Base-by-base conservation (phyloP, 2,329 filamentous ascomycete species). In the Mollisia scopiformis region DNA sequence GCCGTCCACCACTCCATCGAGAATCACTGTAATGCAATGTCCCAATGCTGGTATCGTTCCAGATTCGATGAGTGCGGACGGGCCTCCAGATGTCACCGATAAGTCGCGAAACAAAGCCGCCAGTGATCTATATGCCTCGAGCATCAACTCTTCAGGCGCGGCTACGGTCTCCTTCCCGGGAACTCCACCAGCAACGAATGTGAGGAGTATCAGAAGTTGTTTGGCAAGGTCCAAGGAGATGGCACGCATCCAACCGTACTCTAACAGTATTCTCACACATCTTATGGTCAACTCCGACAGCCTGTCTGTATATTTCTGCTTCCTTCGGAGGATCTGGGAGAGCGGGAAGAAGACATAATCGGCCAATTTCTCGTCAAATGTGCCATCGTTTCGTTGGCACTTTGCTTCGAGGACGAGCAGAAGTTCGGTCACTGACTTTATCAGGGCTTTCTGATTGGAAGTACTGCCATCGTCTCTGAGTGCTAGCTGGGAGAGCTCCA, bases 301-400 rank as follows among this genome's bases (percentile, higher is more conserved):
- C 35, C 84, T 83, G 50, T 90, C 84, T 0, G 93, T 88, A 57
- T 93, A 86, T 51, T 84, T 81, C 64, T 90, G 85, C 67, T 91
- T 89, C 64, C 88, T 84, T 61, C 92, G 88, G 69, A 99, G 88
- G 39, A 98, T 86, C 68, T 95, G 90, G 0, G 92, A 93, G 0
- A 99, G 80, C 0, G 95, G 95, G 64, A 97, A 97, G 79, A 98
- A 98, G 71, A 91, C 84, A 80, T 98, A 99, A 78, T 97, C 93
- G 14, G 93, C 92, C 19, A 98, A 79, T 73, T 93, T 94, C 55
- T 88, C 83, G 73, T 97, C 92, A 19, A 98, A 75, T 0, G 79
- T 77, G 1, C 78, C 73, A 64, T 85, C 80, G 78, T 68, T 68
- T 82, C 82, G 31, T 73, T 71, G 47, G 57, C 70, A 74, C 23